Conservation (phyloP, 2,329 filamentous ascomycete species). For the Paecilomyces sp. region DNA sequence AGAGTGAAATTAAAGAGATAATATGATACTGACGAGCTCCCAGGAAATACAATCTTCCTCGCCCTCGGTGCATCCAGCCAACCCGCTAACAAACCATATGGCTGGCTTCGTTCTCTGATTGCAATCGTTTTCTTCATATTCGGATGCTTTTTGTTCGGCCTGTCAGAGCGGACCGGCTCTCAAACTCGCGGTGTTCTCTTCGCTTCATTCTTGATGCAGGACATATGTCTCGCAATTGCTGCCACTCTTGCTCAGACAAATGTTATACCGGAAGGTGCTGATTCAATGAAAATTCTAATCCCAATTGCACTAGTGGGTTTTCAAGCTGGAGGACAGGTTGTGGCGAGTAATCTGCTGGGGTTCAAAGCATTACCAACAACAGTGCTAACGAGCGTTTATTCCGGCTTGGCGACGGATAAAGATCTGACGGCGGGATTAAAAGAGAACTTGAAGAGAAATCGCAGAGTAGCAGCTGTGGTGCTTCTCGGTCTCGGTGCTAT, state of each 20-base stretch:
- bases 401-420: constrained; percentile 15
- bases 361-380: constrained; percentile 17
- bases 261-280: constrained; percentile 8
- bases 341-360: constrained; percentile 12
- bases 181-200: constrained; percentile 5
- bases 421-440: constrained; percentile 1
- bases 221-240: constrained; percentile 11
- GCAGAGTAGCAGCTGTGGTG: not conserved
- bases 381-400: constrained; percentile 16
- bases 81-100: constrained; percentile 12
- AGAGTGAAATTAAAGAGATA: not conserved
- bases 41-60: constrained; percentile 20
- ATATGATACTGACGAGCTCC: not conserved
- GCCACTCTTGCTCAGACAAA: constrained; percentile 11
- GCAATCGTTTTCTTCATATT: constrained; percentile 16
- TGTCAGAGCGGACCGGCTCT: constrained; percentile 10
- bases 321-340: constrained; percentile 17
- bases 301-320: constrained; percentile 17
- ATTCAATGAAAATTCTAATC: constrained; percentile 5
- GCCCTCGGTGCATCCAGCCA: constrained; percentile 16
- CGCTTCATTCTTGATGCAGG: constrained; percentile 16
- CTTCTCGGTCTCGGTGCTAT: constrained; percentile 11
- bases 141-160: constrained; percentile 14
- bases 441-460: constrained; percentile 6
- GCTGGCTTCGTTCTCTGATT: constrained; percentile 17